Base-by-base conservation (phyloP, 1,139 yeast species). In the Taiozyma sp. region DNA sequence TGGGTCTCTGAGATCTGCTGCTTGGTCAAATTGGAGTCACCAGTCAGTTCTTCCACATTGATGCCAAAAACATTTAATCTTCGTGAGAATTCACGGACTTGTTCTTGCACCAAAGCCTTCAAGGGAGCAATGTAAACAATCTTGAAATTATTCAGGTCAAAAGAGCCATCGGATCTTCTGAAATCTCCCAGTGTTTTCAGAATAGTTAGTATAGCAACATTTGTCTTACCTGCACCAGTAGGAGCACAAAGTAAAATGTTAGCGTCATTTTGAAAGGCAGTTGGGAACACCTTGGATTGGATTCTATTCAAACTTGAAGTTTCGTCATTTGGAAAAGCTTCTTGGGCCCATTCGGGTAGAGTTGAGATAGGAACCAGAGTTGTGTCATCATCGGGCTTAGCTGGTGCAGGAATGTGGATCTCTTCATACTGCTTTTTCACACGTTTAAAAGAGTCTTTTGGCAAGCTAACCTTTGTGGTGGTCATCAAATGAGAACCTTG, bases 211-310 rank as follows among this genome's bases (percentile, higher is more conserved):
- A 93, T 77, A 0, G 99, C 99, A 35, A 91, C 96, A 66, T 93
- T 93, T 14, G 99, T 93, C 66, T 93, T 93, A 71, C 99, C 99
- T 4, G 97, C 97, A 69, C 99, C 99, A 0, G 99, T 93, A 4
- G 99, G 99, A 0, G 99, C 98, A 76, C 98, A 91, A 58, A 93
- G 72, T 22, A 93, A 71, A 46, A 93, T 65, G 59, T 91, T 93
- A 19, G 78, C 78, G 61, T 88, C 95, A 1, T 79, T 69, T 10
- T 76, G 67, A 60, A 91, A 88, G 0, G 96, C 97, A 39, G 72
- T 68, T 1, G 96, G 95, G 58, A 71, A 89, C 0, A 91, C 90
- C 56, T 79, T 80, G 2, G 96, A 87, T 67, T 95, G 99, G 24
- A 93, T 81, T 46, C 88, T 72, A 64, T 95, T 95, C 57, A 95